Evolutionary conservation across 306 rosid species (phyloP), one percentile per base, ranked within the genome.

Genomic region (Carpinus fangiana): DNA sequence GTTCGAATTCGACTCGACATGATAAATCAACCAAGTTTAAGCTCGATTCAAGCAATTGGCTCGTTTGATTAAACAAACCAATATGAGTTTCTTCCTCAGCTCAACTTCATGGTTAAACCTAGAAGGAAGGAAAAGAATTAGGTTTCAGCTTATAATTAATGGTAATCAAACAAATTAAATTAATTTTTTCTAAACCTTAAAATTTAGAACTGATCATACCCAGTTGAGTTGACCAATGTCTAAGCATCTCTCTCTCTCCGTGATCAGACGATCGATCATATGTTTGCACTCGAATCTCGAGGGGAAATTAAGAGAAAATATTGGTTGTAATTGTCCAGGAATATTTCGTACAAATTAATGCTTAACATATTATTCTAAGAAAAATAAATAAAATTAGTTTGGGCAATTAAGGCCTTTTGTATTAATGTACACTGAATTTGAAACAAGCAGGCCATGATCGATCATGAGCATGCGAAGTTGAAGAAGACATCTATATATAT

Each of bases 221-320:
- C 38, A 47, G 11, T 80, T 68, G 76, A 75, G 11, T 80, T 68
- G 76, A 75, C 76, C 66, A n/a, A 75, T 80, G 72, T 80, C 73
- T 75, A 67, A 12, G 72, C 72, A 41, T 67, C 48, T 38, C 17
- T 28, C 45, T 41, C 45, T 41, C 45, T 41, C 45, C 0, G 26
- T 23, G 26, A 23, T 1, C 34, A 31, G 1, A 31, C 2, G 34
- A 31, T 31, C 52, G 34, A 31, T 31, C 60, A 34, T 79, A 46
- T 80, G 76, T 31, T 18, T 20, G 62, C 72, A 36, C 46, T 48
- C 76, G 71, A 66, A 68, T 74, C 65, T 80, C 75, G 74, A 43
- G 28, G 69, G n/a, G 41, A 72, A 51, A 23, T 23, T 23, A 23
- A 47, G 28, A 34, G 34, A 79, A 59, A 45, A 53, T 16, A 53